phyloP scores from a whole-genome alignment of 768 basidiomycete species.

The Coprinopsis cinerea region DNA sequence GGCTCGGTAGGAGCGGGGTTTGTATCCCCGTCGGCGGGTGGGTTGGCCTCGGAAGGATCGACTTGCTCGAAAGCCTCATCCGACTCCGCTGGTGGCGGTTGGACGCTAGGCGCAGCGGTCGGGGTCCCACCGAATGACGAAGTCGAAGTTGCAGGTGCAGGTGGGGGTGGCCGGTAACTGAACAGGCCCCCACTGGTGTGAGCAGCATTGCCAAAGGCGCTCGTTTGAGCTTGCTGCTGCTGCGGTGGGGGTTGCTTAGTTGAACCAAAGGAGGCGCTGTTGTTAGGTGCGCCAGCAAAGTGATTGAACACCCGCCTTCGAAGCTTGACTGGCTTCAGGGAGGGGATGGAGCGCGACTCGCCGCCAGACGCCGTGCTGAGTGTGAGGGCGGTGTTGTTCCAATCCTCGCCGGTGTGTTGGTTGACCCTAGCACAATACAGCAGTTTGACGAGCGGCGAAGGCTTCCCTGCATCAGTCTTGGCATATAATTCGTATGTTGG shows the following conservation, averaged over 20 bases:
- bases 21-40: conserved; percentile 12
- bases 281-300: too few species aligned
- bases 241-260: not conserved
- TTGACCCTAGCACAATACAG: conserved; percentile 50
- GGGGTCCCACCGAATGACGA: conserved; percentile 18
- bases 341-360: not conserved
- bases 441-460: conserved; percentile 38
- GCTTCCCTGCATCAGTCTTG: conserved; percentile 37
- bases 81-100: conserved; percentile 3
- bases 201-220: not conserved
- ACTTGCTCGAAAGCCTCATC: conserved; percentile 28
- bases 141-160: conserved; percentile 27
- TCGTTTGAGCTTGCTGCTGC: not conserved
- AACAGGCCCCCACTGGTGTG: not conserved
- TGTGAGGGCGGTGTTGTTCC: conserved; percentile 43
- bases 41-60: not conserved
- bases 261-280: too few species aligned
- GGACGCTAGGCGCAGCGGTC: not conserved
- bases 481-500: conserved; percentile 58
- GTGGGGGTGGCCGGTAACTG: conserved; percentile 13
- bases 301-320: not conserved
- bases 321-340: not conserved
- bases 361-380: conserved; percentile 40
- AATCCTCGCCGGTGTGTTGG: conserved; percentile 58
- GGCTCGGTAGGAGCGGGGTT: conserved; percentile 16